phyloP scores from a whole-genome alignment of 2,329 filamentous ascomycete species.

The Trichoderma sp. region DNA sequence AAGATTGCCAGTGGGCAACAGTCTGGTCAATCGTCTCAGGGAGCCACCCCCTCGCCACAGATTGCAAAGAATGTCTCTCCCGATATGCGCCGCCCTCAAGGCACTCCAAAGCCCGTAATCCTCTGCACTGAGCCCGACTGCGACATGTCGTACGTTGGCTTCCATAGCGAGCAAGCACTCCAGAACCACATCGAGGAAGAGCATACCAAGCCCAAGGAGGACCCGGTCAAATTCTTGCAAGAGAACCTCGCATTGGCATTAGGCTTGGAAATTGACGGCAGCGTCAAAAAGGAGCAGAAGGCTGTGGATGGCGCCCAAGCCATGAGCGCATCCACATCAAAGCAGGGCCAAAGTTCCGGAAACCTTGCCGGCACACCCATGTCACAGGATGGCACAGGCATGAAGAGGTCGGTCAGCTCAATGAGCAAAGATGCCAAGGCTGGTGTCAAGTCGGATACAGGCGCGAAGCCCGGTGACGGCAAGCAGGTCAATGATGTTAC shows the following conservation, averaged over 20 bases:
- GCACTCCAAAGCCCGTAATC: constrained; percentile 43
- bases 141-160: constrained; percentile 48
- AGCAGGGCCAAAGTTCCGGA: constrained; percentile 47
- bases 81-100: constrained; percentile 37
- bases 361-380: constrained; percentile 47
- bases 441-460: constrained; percentile 30
- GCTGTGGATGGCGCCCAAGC: constrained; percentile 30
- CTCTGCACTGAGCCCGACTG: constrained; percentile 55
- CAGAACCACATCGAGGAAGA: constrained; percentile 56
- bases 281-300: constrained; percentile 36
- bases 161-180: constrained; percentile 53
- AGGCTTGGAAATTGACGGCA: constrained; percentile 52
- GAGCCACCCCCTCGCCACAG: constrained; percentile 47
- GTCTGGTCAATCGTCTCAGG: constrained; percentile 40
- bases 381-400: constrained; percentile 46
- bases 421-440: constrained; percentile 42
- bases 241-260: constrained; percentile 50
- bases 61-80: constrained; percentile 48
- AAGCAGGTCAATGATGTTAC: constrained; percentile 28
- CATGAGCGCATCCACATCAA: constrained; percentile 45
- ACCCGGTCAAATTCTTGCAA: constrained; percentile 52
- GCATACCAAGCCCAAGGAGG: constrained; percentile 53
- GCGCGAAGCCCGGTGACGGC: constrained; percentile 31
- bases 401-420: constrained; percentile 50
- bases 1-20: constrained; percentile 43